phyloP scores from a whole-genome alignment of 164 flowering plant species.

The Amborella trichopoda region DNA sequence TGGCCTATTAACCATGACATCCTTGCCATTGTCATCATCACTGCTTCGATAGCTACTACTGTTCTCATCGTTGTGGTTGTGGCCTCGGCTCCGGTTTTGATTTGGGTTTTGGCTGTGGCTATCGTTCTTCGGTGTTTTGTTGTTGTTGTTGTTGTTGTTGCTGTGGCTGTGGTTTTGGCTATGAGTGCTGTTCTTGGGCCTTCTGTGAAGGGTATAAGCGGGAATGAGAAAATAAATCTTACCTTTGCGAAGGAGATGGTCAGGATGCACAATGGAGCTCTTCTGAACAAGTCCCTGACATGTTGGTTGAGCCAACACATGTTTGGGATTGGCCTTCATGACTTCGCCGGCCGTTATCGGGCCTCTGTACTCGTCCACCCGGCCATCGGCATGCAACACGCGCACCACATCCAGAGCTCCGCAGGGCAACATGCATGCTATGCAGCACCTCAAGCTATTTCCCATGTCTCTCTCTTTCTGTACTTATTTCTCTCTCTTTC shows the following conservation, averaged over 20 bases:
- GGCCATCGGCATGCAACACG: slow-evolving; percentile 9
- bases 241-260: slow-evolving; percentile 7
- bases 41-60: background rate
- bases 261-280: slow-evolving; percentile 8
- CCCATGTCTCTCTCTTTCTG: slow-evolving; percentile 5
- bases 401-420: slow-evolving; percentile 8
- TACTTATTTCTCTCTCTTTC: background rate
- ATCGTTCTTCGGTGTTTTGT: background rate
- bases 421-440: slow-evolving; percentile 6
- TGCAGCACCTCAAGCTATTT: slow-evolving; percentile 7
- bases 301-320: slow-evolving; percentile 4
- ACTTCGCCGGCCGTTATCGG: slow-evolving; percentile 8
- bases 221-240: slow-evolving; percentile 8
- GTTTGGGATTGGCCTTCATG: slow-evolving; percentile 8
- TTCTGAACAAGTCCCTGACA: slow-evolving; percentile 6
- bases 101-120: background rate
- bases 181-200: background rate
- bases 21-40: too few species aligned
- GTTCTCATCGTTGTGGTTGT: background rate
- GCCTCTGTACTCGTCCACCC: slow-evolving; percentile 4
- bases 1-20: background rate
- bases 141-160: background rate
- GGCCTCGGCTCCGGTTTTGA: background rate
- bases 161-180: background rate
- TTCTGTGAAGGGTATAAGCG: slow-evolving; percentile 3